Conservation (phyloP, 2,329 filamentous ascomycete species). For the Thelonectria discophora region DNA sequence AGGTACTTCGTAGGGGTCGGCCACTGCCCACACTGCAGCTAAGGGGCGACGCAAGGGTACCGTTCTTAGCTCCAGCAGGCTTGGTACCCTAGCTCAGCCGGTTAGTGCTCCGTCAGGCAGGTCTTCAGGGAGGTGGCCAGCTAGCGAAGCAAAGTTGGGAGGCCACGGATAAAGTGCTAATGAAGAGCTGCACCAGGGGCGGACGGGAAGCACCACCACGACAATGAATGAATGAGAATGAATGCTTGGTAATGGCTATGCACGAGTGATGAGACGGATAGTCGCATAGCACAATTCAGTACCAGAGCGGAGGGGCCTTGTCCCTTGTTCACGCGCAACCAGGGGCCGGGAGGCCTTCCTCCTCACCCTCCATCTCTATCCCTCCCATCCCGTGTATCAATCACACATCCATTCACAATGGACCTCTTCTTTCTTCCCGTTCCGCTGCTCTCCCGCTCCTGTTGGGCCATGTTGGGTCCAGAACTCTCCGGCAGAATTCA, state of each 20-base stretch:
- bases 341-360: constrained; percentile 11
- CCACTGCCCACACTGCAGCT: constrained; percentile 21
- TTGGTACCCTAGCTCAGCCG: too few species aligned
- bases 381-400: neutral
- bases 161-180: constrained; percentile 4
- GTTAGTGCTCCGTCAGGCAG: neutral
- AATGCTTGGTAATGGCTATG: constrained; percentile 2
- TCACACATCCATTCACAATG: neutral
- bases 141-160: constrained; percentile 18
- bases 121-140: constrained; percentile 1
- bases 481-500: constrained; percentile 10
- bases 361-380: neutral
- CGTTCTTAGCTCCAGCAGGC: constrained; percentile 1
- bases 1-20: constrained; percentile 6
- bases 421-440: neutral
- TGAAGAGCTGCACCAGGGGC: constrained; percentile 7
- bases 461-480: neutral
- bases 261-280: constrained; percentile 19
- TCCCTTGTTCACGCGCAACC: constrained; percentile 5
- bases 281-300: constrained; percentile 12
- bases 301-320: constrained; percentile 15
- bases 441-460: constrained; percentile 2
- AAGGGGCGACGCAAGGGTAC: constrained; percentile 21
- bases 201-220: constrained; percentile 12
- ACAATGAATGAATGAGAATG: constrained; percentile 14